Conservation (phyloP, 2,329 filamentous ascomycete genomes). For the Pestalotiopsis sp. region DNA sequence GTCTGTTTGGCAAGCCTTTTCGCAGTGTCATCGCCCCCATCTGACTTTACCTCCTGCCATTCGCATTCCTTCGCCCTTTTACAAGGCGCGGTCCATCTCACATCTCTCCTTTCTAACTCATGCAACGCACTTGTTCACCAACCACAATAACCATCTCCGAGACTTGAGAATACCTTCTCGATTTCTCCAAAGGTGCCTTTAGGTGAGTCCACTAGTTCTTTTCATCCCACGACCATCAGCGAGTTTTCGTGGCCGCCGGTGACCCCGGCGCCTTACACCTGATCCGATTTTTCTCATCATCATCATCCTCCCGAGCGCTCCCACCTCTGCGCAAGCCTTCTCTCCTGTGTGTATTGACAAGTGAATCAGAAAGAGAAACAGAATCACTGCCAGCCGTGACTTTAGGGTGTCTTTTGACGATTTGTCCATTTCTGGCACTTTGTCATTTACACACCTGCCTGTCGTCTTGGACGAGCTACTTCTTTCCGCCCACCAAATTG, state of each 20-base stretch:
- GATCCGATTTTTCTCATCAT: slow-evolving; percentile 6
- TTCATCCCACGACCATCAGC: not conserved
- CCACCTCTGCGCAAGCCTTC: not conserved
- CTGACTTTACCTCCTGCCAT: not conserved
- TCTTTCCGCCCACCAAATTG: not conserved
- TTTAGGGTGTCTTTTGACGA: not conserved
- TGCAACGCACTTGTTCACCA: not conserved
- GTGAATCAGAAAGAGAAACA: not conserved
- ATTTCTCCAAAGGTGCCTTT: not conserved
- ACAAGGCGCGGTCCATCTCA: slow-evolving; percentile 3
- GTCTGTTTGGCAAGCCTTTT: not conserved
- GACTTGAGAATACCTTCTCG: not conserved
- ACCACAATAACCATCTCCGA: not conserved
- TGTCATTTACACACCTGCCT: not conserved
- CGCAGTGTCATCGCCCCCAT: not conserved
- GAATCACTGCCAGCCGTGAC: not conserved
- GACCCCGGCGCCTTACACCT: slow-evolving; percentile 8
- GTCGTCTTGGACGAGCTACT: not conserved
- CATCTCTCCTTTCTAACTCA: not conserved
- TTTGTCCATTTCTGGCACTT: not conserved
- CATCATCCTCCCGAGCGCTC: not conserved
- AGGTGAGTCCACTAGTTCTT: not conserved
- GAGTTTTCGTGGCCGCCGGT: slow-evolving; percentile 1
- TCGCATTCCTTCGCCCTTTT: slow-evolving; percentile 3
- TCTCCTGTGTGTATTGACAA: not conserved